Evolutionary conservation across 75 land plant genomes (phyloP).

Genomic region (Picea glauca): DNA sequence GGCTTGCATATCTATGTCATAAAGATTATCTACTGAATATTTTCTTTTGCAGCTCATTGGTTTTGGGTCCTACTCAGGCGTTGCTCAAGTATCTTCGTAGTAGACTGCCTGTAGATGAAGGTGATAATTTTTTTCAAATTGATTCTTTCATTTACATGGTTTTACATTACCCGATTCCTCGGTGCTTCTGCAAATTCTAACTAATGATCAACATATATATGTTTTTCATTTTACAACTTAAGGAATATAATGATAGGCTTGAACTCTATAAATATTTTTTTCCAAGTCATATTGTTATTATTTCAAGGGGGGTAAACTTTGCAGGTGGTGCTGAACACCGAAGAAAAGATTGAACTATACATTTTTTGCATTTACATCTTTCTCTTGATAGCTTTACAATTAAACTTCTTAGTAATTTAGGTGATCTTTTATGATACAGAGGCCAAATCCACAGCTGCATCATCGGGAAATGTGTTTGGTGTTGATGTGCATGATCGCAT

Average conservation of each 20-base stretch:
- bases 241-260: background rate
- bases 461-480: slow-evolving; percentile 42
- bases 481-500: slow-evolving; percentile 46
- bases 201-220: background rate
- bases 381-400: background rate
- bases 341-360: background rate
- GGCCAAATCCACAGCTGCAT: slow-evolving; percentile 15
- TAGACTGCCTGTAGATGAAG: slow-evolving; percentile 65
- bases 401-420: background rate
- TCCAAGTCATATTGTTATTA: background rate
- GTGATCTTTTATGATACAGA: slow-evolving; percentile 18
- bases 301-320: background rate
- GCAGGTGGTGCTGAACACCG: background rate
- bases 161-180: background rate
- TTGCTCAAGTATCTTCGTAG: slow-evolving; percentile 72
- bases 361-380: background rate
- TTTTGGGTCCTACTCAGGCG: slow-evolving; percentile 79
- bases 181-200: background rate
- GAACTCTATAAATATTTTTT: background rate
- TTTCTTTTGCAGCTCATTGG: slow-evolving; percentile 55
- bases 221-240: background rate
- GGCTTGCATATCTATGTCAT: background rate
- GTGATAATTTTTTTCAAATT: slow-evolving; percentile 9
- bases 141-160: background rate
- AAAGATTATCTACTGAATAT: background rate